Evolutionary conservation across 257 asterid species (phyloP).

Genomic region (Solanum pinnatisectum): DNA sequence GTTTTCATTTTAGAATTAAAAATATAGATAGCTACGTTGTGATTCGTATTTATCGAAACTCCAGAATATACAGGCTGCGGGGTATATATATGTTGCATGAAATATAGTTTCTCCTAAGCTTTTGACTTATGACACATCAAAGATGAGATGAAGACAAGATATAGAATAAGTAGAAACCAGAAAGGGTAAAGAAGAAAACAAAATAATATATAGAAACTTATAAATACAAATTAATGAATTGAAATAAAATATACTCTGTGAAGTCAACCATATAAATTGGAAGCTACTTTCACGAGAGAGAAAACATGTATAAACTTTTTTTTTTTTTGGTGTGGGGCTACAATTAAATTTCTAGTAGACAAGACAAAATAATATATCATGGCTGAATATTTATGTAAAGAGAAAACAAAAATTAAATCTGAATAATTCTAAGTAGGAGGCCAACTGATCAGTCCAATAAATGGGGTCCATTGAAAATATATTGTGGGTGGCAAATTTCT

Average conservation of each 20-base stretch:
- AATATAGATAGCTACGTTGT: neutral
- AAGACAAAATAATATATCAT: neutral
- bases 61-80: neutral
- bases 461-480: slow-evolving; percentile 12
- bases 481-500: neutral
- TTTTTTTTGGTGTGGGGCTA: neutral
- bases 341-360: neutral
- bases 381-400: slow-evolving; percentile 2
- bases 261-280: slow-evolving; percentile 3
- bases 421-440: slow-evolving; percentile 1
- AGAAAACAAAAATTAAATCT: neutral
- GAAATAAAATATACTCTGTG: neutral
- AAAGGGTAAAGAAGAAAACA: neutral
- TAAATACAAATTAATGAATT: neutral
- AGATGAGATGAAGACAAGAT: neutral
- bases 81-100: neutral
- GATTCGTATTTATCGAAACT: neutral
- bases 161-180: neutral
- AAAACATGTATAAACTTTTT: neutral
- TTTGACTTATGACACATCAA: neutral
- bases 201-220: neutral
- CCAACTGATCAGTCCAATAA: slow-evolving; percentile 1
- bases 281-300: slow-evolving; percentile 5
- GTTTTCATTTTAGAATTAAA: neutral
- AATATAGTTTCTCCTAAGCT: neutral